Evolutionary conservation across 2,329 filamentous ascomycete genomes (phyloP).

Genomic region (Westerdykella aurantiaca): DNA sequence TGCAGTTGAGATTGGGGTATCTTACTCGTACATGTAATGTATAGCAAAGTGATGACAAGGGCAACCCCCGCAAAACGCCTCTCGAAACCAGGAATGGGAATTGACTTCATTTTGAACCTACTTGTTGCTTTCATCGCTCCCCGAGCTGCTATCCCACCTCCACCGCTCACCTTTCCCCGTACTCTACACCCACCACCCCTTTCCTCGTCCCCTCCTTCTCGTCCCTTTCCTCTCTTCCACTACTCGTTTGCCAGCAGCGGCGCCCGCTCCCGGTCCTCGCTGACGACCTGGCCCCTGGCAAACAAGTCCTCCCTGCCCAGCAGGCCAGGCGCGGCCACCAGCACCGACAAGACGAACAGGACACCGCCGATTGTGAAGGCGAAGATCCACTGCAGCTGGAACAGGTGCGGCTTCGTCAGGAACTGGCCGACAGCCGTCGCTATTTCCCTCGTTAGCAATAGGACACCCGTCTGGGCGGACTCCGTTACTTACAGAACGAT

Average conservation of each 20-base stretch:
- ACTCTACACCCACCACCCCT: neutral
- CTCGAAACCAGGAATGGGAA: too few relatives aligned
- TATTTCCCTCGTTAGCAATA: constrained; percentile 21
- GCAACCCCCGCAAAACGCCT: too few relatives aligned
- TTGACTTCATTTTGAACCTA: too few relatives aligned
- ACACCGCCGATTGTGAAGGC: constrained; percentile 75
- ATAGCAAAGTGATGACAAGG: too few relatives aligned
- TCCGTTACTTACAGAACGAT: constrained; percentile 60
- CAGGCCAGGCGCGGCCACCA: constrained; percentile 58
- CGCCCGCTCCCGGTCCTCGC: constrained; percentile 49
- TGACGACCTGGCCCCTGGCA: constrained; percentile 41
- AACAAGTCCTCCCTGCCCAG: constrained; percentile 54
- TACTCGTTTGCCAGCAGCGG: constrained; percentile 46
- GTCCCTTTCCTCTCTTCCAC: neutral
- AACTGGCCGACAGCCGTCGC: constrained; percentile 73
- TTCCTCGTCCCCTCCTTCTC: constrained; percentile 4
- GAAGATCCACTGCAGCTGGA: constrained; percentile 90
- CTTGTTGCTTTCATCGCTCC: too few relatives aligned
- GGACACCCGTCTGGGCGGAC: too few relatives aligned
- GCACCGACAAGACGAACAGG: constrained; percentile 63
- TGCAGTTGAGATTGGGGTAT: too few relatives aligned
- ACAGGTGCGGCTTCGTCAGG: constrained; percentile 60
- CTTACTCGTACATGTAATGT: too few relatives aligned
- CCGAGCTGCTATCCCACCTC: too few relatives aligned
- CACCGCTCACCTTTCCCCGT: too few relatives aligned